phyloP scores from a whole-genome alignment of 1,284 basidiomycete genomes.

The Tilletia setariae region DNA sequence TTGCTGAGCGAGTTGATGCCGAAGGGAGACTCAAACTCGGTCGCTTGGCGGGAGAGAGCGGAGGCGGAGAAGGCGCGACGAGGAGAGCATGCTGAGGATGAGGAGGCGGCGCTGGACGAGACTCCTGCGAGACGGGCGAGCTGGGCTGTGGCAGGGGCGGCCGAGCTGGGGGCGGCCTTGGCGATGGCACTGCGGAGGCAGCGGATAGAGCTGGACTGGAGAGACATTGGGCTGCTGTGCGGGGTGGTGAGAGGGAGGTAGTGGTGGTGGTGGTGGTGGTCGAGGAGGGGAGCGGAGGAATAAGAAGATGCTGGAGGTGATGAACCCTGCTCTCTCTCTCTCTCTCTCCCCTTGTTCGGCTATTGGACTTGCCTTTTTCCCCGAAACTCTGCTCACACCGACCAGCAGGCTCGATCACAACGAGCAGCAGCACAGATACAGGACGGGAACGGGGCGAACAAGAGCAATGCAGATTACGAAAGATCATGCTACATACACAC shows the following conservation, averaged over 20 bases:
- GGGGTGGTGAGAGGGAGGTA: background rate
- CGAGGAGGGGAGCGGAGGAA: background rate
- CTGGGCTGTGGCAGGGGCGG: background rate
- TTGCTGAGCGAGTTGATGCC: constrained; percentile 52
- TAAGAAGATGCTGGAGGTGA: too few relatives aligned
- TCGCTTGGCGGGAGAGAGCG: constrained; percentile 14
- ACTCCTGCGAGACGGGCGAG: background rate
- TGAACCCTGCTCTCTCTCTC: too few relatives aligned
- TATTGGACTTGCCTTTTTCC: too few relatives aligned
- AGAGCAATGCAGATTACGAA: too few relatives aligned
- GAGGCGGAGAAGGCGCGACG: constrained; percentile 30
- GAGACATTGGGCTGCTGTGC: background rate
- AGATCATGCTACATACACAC: too few relatives aligned
- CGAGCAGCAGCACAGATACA: too few relatives aligned
- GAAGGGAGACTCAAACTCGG: constrained; percentile 48
- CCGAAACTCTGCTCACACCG: too few relatives aligned
- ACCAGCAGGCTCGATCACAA: too few relatives aligned
- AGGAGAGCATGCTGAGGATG: background rate
- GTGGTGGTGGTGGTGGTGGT: background rate
- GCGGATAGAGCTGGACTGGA: constrained; percentile 5
- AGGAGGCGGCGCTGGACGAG: constrained; percentile 1
- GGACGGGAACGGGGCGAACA: too few relatives aligned
- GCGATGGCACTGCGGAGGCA: constrained; percentile 2
- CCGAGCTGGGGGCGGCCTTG: background rate
- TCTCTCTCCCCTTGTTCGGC: too few relatives aligned